Conservation (phyloP, 345 rosid species). For the Salix caprea region DNA sequence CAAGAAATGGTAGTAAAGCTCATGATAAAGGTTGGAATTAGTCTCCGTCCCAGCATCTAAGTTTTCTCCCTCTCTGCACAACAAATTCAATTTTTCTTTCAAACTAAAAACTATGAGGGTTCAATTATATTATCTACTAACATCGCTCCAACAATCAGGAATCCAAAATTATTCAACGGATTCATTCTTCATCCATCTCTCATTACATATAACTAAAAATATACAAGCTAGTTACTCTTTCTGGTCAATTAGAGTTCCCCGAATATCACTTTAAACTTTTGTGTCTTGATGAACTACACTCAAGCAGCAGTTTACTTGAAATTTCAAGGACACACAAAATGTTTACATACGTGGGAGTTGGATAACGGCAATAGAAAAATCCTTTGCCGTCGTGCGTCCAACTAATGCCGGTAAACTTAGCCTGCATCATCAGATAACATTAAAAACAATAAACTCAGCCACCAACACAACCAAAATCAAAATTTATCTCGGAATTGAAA, state of each 20-base stretch:
- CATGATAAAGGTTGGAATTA: conserved; percentile 70
- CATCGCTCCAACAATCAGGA: not conserved
- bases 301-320: not conserved
- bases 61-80: conserved; percentile 63
- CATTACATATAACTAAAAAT: not conserved
- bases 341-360: conserved; percentile 66
- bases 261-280: not conserved
- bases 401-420: conserved; percentile 65
- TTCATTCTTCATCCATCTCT: not conserved
- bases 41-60: conserved; percentile 97
- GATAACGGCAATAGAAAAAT: conserved; percentile 87
- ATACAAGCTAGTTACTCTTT: not conserved
- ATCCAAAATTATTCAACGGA: not conserved
- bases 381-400: conserved; percentile 94
- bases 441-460: not conserved
- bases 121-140: not conserved
- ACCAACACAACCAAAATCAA: not conserved
- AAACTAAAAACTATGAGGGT: not conserved
- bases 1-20: conserved; percentile 72
- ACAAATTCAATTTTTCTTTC: not conserved
- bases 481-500: not conserved
- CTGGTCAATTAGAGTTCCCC: not conserved
- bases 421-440: conserved; percentile 34
- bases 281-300: not conserved
- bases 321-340: not conserved